Evolutionary conservation across 2,329 filamentous ascomycete species (phyloP).

Genomic region (Atkinsonella texensis): DNA sequence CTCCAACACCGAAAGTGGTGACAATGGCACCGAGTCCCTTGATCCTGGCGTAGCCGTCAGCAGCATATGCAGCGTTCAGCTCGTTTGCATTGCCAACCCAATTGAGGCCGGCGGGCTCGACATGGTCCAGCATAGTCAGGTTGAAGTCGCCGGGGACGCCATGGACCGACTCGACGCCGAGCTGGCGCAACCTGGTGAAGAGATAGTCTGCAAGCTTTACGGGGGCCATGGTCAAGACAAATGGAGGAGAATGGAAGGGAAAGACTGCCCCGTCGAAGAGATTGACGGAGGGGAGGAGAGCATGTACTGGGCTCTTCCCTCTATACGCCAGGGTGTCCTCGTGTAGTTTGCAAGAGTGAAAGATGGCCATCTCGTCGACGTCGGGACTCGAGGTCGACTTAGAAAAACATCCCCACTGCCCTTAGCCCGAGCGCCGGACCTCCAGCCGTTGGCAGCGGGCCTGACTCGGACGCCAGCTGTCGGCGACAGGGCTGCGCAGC

Average conservation of each 20-base stretch:
- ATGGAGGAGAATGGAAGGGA: not conserved
- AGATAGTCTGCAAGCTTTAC: constrained; percentile 32
- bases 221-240: constrained; percentile 1
- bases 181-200: constrained; percentile 44
- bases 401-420: not conserved
- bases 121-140: constrained; percentile 24
- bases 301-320: not conserved
- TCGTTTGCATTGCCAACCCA: constrained; percentile 46
- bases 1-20: constrained; percentile 50
- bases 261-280: no score
- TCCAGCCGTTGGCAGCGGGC: constrained; percentile 1
- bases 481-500: not conserved
- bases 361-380: not conserved
- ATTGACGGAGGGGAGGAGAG: not conserved
- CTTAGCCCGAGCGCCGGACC: not conserved
- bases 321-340: not conserved
- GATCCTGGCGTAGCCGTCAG: constrained; percentile 44
- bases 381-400: not conserved
- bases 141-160: constrained; percentile 35
- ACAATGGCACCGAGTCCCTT: constrained; percentile 38
- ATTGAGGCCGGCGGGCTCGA: constrained; percentile 22
- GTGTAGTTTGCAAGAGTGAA: not conserved
- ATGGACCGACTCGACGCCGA: constrained; percentile 45
- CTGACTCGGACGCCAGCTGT: not conserved
- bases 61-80: constrained; percentile 44